A percentile compares a stretch with the other conserved stretches of the same genome.
These are phyloP conservation scores for Euphrasia arctica DNA, from an alignment of 305 asterid genomes.

Conservation along the genomic window DNA sequence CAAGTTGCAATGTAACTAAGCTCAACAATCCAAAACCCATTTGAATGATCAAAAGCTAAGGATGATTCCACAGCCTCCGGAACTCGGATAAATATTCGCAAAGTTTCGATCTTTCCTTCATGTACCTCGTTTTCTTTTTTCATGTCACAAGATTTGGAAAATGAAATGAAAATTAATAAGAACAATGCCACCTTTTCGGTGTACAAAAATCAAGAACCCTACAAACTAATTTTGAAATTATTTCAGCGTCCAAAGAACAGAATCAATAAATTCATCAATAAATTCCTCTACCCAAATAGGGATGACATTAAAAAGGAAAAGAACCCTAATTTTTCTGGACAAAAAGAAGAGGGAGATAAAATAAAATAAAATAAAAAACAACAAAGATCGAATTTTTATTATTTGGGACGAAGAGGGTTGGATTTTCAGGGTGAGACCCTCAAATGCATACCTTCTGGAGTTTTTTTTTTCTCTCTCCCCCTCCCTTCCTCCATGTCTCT, in stretches of 20 bases:
- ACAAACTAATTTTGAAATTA: background rate
- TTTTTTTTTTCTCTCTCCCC: background rate
- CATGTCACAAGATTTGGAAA: too few relatives aligned
- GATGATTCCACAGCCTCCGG: constrained; percentile 30
- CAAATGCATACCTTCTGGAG: constrained; percentile 42
- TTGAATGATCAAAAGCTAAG: constrained; percentile 39
- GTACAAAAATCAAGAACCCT: constrained; percentile 27
- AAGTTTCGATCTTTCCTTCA: constrained; percentile 30
- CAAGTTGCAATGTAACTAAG: constrained; percentile 55
- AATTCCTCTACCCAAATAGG: constrained; percentile 17
- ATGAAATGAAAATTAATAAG: constrained; percentile 14
- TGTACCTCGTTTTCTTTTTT: constrained; percentile 32
- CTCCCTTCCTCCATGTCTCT: background rate
- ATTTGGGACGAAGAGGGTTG: constrained; percentile 41
- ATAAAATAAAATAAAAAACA: background rate
- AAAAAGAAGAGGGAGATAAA: background rate
- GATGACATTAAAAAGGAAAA: constrained; percentile 12
- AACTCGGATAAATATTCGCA: constrained; percentile 20
- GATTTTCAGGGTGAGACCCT: constrained; percentile 36
- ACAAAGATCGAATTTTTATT: constrained; percentile 5
- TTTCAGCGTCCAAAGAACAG: background rate
- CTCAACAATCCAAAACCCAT: constrained; percentile 68
- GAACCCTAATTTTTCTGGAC: constrained; percentile 31
- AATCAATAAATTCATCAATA: background rate
- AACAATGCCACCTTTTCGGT: background rate